phyloP scores from a whole-genome alignment of 2,329 filamentous ascomycete species.

The Pseudogymnoascus sp. region DNA sequence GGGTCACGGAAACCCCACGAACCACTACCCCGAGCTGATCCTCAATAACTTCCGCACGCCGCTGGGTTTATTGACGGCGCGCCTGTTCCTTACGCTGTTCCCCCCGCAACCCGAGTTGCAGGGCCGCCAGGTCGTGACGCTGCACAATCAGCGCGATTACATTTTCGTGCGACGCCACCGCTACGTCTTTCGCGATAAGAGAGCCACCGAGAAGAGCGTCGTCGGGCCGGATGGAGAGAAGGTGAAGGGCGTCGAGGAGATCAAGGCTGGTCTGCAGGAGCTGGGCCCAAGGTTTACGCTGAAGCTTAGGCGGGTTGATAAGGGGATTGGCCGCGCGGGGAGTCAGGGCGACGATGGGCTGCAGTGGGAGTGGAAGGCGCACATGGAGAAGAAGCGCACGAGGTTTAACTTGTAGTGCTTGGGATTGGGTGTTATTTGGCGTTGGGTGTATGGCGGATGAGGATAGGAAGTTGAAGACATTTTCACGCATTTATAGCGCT shows the following conservation, averaged over 20 bases:
- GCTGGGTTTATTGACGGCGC: constrained; percentile 76
- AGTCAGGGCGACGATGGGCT: constrained; percentile 41
- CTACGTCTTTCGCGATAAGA: constrained; percentile 88
- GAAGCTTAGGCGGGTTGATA: constrained; percentile 84
- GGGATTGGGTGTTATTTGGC: not conserved
- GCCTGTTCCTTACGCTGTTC: constrained; percentile 72
- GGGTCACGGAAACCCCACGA: constrained; percentile 79
- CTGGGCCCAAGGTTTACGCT: constrained; percentile 75
- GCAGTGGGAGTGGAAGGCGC: constrained; percentile 91
- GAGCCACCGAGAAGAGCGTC: constrained; percentile 77
- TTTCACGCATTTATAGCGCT: too few species aligned
- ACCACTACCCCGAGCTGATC: constrained; percentile 81
- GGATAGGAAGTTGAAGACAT: too few species aligned
- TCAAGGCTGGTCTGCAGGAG: constrained; percentile 83
- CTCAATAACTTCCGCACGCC: constrained; percentile 94
- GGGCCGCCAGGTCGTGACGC: constrained; percentile 80
- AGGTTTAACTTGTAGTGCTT: constrained; percentile 82
- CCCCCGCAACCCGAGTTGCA: constrained; percentile 74
- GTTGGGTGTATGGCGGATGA: not conserved
- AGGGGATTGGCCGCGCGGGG: constrained; percentile 65
- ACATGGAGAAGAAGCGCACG: constrained; percentile 89
- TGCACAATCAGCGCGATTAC: constrained; percentile 93
- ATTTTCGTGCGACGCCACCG: constrained; percentile 87
- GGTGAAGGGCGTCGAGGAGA: constrained; percentile 74
- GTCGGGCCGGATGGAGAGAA: constrained; percentile 72